These are phyloP conservation scores for Aspergillus niger DNA, from an alignment of 2,329 filamentous ascomycete genomes.

Conservation along the genomic window DNA sequence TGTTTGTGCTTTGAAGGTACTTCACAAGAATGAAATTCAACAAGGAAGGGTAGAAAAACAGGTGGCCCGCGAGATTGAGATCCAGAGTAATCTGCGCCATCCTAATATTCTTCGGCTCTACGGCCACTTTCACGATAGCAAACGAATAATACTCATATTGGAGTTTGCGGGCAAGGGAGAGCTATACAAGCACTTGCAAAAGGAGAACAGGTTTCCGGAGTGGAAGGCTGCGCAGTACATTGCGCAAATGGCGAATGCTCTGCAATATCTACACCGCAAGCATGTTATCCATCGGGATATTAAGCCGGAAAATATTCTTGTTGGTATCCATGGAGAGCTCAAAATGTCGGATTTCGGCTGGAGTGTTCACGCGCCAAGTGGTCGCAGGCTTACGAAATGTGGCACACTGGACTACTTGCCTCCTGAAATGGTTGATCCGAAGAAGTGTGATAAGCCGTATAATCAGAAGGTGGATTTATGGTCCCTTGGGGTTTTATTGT, in stretches of 20 bases:
- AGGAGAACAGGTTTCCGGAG: conserved; percentile 3
- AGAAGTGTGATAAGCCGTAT: conserved; percentile 6
- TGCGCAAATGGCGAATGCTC: conserved; percentile 11
- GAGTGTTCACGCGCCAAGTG: conserved; percentile 12
- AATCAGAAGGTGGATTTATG: conserved; percentile 10
- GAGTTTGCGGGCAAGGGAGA: not conserved
- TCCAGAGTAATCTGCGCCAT: conserved; percentile 12
- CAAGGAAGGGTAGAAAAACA: conserved; percentile 9
- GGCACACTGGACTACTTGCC: conserved; percentile 11
- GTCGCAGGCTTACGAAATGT: conserved; percentile 9
- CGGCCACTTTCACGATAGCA: not conserved
- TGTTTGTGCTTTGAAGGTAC: not conserved
- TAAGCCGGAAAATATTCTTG: conserved; percentile 8
- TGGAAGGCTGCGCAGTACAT: conserved; percentile 12
- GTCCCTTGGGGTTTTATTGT: conserved; percentile 10
- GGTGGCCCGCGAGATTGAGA: conserved; percentile 13
- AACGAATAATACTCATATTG: not conserved
- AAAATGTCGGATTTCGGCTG: conserved; percentile 15
- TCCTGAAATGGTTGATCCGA: conserved; percentile 11
- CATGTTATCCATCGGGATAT: conserved; percentile 1
- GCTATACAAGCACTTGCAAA: not conserved
- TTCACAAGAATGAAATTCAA: conserved; percentile 12
- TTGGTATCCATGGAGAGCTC: conserved; percentile 8
- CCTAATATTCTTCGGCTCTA: conserved; percentile 4
- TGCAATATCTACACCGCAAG: conserved; percentile 11